Conservation (phyloP, 2,329 filamentous ascomycete species). For the Cadophora luteo-olivacea region DNA sequence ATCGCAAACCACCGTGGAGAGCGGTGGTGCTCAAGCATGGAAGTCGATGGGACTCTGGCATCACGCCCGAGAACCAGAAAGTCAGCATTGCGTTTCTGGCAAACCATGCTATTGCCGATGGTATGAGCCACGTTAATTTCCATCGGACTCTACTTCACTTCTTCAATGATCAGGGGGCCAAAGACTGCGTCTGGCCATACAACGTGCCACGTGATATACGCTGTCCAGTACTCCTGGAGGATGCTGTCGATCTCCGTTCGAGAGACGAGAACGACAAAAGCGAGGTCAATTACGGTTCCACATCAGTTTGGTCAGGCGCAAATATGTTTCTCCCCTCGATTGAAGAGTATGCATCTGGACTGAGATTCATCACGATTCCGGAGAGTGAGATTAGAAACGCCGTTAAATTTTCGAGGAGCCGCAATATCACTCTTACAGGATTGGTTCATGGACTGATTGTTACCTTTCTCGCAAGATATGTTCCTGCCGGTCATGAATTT, state of each 20-base stretch:
- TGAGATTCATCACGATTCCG: conserved; percentile 7
- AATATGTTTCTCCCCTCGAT: conserved; percentile 3
- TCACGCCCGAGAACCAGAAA: not conserved
- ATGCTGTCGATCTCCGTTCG: not conserved
- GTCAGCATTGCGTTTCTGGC: conserved; percentile 9
- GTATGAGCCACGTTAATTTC: conserved; percentile 9
- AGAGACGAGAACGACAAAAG: conserved; percentile 9
- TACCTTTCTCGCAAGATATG: conserved; percentile 5
- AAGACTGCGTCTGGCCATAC: conserved; percentile 13
- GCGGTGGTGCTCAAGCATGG: conserved; percentile 10
- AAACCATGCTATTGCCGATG: conserved; percentile 12
- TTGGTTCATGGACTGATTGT: conserved; percentile 14
- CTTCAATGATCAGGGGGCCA: not conserved
- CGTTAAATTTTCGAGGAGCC: not conserved
- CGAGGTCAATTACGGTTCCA: conserved; percentile 1
- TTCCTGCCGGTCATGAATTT: conserved; percentile 12
- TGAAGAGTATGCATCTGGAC: conserved; percentile 8
- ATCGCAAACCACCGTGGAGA: conserved; percentile 14
- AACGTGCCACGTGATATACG: conserved; percentile 1
- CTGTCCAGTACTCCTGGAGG: not conserved
- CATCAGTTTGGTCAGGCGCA: conserved; percentile 4
- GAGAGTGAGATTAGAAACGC: not conserved
- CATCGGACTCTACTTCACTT: conserved; percentile 12
- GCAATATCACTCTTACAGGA: conserved; percentile 4
- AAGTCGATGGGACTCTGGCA: conserved; percentile 6